Conservation (phyloP, 805 yeast genomes). For the Vanderwaltozyma polyspora region DNA sequence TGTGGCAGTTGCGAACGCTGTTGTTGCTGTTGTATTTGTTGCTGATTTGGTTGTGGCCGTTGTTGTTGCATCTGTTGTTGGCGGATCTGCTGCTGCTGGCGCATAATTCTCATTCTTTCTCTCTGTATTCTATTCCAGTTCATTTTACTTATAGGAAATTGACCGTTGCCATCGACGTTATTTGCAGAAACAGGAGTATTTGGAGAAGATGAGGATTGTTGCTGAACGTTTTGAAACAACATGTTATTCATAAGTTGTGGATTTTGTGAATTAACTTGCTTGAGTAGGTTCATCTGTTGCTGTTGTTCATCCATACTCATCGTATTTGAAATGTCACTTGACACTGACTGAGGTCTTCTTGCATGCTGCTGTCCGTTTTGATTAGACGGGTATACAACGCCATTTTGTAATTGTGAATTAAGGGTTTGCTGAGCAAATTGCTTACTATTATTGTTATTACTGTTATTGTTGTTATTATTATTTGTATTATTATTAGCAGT, state of each 20-base stretch:
- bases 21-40: constrained; percentile 4
- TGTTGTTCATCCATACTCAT: constrained; percentile 3
- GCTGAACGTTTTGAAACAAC: neutral
- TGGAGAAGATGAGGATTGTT: neutral
- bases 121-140: neutral
- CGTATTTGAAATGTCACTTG: constrained; percentile 3
- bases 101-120: constrained; percentile 1
- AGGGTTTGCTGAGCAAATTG: no score
- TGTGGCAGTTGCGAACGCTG: constrained; percentile 3
- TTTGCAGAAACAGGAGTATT: neutral
- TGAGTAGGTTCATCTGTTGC: constrained; percentile 1
- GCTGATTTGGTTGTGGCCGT: constrained; percentile 1
- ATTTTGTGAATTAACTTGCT: constrained; percentile 1
- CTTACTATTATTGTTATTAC: constrained; percentile 11
- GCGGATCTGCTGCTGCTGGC: constrained; percentile 1
- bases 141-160: neutral
- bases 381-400: neutral
- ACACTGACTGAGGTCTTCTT: constrained; percentile 1
- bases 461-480: constrained; percentile 17
- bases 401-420: no score
- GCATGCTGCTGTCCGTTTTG: neutral
- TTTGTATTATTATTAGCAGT: no score
- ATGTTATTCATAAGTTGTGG: neutral
- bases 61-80: constrained; percentile 4
- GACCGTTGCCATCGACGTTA: neutral